Evolutionary conservation across 441 rosid genomes (phyloP).

Genomic region (Erodium texanum): DNA sequence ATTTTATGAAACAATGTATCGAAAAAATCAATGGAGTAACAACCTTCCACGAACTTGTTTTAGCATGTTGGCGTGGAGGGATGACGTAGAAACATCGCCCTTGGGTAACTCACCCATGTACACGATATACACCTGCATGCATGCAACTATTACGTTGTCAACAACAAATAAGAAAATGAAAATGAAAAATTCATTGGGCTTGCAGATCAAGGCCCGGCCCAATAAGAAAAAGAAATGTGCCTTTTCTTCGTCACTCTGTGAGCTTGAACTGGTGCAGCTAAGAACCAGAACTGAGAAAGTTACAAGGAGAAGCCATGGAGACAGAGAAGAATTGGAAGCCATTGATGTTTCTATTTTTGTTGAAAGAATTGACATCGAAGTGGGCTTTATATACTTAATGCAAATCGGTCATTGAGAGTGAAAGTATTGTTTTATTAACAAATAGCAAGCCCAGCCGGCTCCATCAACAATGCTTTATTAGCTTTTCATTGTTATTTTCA

Average conservation of each 20-base stretch:
- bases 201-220: too few relatives aligned
- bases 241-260: too few relatives aligned
- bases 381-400: background rate
- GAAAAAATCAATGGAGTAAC: too few relatives aligned
- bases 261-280: too few relatives aligned
- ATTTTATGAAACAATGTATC: too few relatives aligned
- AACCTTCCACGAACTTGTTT: constrained; percentile 34
- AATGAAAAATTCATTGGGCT: too few relatives aligned
- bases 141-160: too few relatives aligned
- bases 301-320: background rate
- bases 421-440: too few relatives aligned
- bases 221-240: too few relatives aligned
- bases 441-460: background rate
- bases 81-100: constrained; percentile 19
- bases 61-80: constrained; percentile 24
- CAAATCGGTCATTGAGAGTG: too few relatives aligned
- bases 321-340: background rate
- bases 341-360: background rate
- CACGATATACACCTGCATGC: constrained; percentile 30
- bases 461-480: background rate
- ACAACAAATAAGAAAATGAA: too few relatives aligned
- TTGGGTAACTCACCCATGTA: constrained; percentile 30
- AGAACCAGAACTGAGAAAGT: too few relatives aligned
- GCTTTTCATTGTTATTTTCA: background rate
- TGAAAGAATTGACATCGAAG: background rate